Percentiles rank a stretch among this genome's conserved stretches.
Conservation (phyloP, 2,329 filamentous ascomycete species). For the Knufia petricola region DNA sequence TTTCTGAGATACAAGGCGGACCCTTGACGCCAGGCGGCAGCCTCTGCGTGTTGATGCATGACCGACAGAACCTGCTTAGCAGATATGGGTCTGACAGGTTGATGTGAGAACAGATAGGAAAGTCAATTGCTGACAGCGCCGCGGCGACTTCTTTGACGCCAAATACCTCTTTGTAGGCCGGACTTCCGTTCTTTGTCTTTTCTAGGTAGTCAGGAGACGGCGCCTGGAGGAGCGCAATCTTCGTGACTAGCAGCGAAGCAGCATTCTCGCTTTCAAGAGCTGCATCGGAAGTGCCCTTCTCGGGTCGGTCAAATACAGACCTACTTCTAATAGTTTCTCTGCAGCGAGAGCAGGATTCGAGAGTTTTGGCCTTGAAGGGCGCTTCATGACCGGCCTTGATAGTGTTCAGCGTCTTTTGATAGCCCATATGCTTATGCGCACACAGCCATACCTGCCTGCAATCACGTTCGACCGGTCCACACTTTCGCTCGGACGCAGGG, state of each 20-base stretch:
- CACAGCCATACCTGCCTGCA: constrained; percentile 23
- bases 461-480: constrained; percentile 15
- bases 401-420: constrained; percentile 17
- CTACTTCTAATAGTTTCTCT: constrained; percentile 21
- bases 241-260: constrained; percentile 21
- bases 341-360: constrained; percentile 22
- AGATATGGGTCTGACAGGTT: constrained; percentile 22
- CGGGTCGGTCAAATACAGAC: constrained; percentile 20
- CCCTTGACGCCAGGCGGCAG: constrained; percentile 21
- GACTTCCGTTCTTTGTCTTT: constrained; percentile 16
- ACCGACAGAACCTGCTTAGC: constrained; percentile 22
- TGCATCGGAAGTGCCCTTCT: constrained; percentile 19
- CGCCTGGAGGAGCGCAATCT: constrained; percentile 21
- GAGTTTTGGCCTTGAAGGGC: constrained; percentile 19
- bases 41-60: constrained; percentile 22
- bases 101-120: constrained; percentile 21
- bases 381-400: constrained; percentile 22
- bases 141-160: constrained; percentile 20
- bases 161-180: constrained; percentile 23
- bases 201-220: constrained; percentile 20
- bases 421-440: constrained; percentile 20
- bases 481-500: constrained; percentile 17
- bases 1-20: constrained; percentile 21
- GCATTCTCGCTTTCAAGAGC: constrained; percentile 20
- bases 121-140: constrained; percentile 20